Percentiles rank a stretch among this genome's conserved stretches.
Evolutionary conservation across 2,329 filamentous ascomycete genomes (phyloP).

Genomic region (Monilinia fructigena): DNA sequence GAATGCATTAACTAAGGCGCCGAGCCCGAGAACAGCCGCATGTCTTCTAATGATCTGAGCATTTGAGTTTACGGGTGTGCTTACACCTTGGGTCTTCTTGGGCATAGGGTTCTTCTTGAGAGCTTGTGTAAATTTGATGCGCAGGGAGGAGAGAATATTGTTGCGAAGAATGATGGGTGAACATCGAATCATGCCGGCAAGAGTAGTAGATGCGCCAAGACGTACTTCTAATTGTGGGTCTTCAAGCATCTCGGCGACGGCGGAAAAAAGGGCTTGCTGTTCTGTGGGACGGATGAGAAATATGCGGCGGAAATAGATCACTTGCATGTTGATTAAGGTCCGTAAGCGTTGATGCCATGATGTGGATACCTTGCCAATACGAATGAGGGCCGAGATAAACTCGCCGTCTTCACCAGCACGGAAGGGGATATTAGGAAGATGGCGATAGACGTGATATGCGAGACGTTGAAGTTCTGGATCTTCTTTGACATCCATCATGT

Average conservation of each 20-base stretch:
- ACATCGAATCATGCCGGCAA: constrained; percentile 97
- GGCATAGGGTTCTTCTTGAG: constrained; percentile 85
- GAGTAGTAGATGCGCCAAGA: constrained; percentile 83
- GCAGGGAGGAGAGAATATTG: constrained; percentile 72
- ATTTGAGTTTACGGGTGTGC: constrained; percentile 68
- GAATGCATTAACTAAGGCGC: constrained; percentile 90
- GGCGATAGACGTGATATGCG: constrained; percentile 94
- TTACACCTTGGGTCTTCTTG: constrained; percentile 65
- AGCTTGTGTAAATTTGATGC: constrained; percentile 73
- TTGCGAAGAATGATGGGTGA: constrained; percentile 79
- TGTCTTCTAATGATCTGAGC: constrained; percentile 80
- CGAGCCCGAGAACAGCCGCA: constrained; percentile 86
- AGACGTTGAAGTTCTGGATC: constrained; percentile 92
- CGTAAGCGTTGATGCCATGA: constrained; percentile 96
- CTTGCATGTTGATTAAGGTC: constrained; percentile 96
- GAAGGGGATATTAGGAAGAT: constrained; percentile 93
- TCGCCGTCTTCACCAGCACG: constrained; percentile 77
- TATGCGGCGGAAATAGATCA: constrained; percentile 94
- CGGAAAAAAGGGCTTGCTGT: constrained; percentile 79
- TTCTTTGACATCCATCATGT: constrained; percentile 99
- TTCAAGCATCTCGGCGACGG: constrained; percentile 92
- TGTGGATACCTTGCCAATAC: constrained; percentile 77
- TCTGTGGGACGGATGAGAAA: constrained; percentile 78
- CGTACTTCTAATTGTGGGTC: constrained; percentile 93
- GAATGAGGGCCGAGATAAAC: constrained; percentile 83